Base-by-base conservation (phyloP, 305 asterid genomes). In the Withania somnifera region DNA sequence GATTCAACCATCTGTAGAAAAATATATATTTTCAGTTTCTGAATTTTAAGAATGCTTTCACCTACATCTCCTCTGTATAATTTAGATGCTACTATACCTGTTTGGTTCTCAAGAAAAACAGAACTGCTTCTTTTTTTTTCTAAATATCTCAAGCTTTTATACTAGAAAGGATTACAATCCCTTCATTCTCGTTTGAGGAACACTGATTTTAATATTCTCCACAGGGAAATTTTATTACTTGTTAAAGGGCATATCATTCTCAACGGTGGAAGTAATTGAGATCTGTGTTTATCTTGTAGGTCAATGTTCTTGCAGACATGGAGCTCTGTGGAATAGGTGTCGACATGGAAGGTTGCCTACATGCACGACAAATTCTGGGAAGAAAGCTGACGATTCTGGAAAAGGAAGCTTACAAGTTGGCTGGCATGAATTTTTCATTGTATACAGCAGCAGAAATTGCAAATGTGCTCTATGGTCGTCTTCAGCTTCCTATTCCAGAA, bases 251-350 rank as follows among this genome's bases (percentile, higher is more conserved):
- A 17, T 54, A 45, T n/a, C 75, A 42, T 83, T 79, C 73, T 61
- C 76, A 50, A 80, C 60, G 56, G 63, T 38, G 30, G 50, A 67
- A 81, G 84, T 73, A 28, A 63, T 56, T 79, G 19, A 15, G 24
- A 77, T 61, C 14, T 3, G 28, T 80, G 80, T 68, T 75, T 87
- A 66, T 86, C 63, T 84, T 89, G 84, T 84, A 96, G 99, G 95
- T 87, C 40, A 86, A 91, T 68, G 87, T 96, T 88, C 98, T 96
- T 87, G 97, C 97, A 78, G 95, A 94, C 87, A 96, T 96, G 98
- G 99, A 96, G 94, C 88, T 88, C 63, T 91, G 91, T 81, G 99
- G 99, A 80, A 93, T 96, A 83, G 99, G 99, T 81, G 98, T 96
- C 83, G 98, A 96, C 89, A 92, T 96, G 97, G 99, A 96, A 85